phyloP scores from a whole-genome alignment of 2,329 filamentous ascomycete species.

The Fusarium tanahbumbuense region DNA sequence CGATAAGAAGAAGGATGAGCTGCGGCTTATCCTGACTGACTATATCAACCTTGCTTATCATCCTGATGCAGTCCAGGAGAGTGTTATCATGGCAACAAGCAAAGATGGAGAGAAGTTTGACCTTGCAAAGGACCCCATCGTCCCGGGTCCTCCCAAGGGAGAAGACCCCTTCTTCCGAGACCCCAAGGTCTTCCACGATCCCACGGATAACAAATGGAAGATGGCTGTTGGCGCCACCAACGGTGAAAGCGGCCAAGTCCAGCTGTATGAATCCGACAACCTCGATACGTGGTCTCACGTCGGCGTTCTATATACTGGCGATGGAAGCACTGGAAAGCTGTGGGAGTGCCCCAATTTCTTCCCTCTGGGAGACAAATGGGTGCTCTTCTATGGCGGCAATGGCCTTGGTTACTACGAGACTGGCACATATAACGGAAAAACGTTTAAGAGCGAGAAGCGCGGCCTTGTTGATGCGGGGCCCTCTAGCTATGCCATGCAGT shows the following conservation, averaged over 20 bases:
- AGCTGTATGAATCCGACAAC: too few relatives aligned
- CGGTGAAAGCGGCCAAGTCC: too few relatives aligned
- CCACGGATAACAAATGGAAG: too few relatives aligned
- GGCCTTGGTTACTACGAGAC: constrained; percentile 40
- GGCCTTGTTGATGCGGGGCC: constrained; percentile 44
- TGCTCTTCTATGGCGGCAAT: constrained; percentile 44
- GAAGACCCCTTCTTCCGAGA: too few relatives aligned
- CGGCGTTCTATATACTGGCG: constrained; percentile 41
- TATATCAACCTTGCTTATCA: constrained; percentile 39
- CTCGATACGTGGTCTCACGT: constrained; percentile 10
- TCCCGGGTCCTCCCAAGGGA: too few relatives aligned
- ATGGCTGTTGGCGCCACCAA: too few relatives aligned
- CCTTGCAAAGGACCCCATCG: constrained; percentile 28
- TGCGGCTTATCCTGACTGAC: too few relatives aligned
- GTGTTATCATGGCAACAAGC: constrained; percentile 39
- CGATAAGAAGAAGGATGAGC: too few relatives aligned
- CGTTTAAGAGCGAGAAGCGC: constrained; percentile 43
- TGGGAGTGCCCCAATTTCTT: constrained; percentile 48
- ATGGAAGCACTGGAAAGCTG: constrained; percentile 32
- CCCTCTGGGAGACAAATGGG: constrained; percentile 45
- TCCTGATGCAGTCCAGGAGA: constrained; percentile 40
- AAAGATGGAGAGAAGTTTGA: constrained; percentile 38
- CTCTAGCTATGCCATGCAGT: constrained; percentile 48
- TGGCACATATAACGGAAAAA: constrained; percentile 40
- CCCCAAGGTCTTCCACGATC: too few relatives aligned